These are phyloP conservation scores for Arthromyces matolae DNA, from an alignment of 768 basidiomycete genomes.

Conservation along the genomic window DNA sequence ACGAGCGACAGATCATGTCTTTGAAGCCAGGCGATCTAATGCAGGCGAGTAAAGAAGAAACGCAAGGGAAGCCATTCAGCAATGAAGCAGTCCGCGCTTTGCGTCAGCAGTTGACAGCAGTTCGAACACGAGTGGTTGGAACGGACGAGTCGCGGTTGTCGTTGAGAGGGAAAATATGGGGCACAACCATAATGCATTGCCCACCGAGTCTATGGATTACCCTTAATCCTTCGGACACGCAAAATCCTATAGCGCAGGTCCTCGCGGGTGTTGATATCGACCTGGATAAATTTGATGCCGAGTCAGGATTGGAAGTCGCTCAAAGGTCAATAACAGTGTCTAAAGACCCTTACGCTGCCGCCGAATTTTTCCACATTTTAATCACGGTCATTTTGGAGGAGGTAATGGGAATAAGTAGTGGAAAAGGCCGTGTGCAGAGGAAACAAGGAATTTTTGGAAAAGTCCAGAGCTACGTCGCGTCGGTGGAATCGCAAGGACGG, in stretches of 20 bases:
- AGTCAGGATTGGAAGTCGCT: slow-evolving; percentile 20
- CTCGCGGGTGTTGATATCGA: slow-evolving; percentile 41
- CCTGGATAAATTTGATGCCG: slow-evolving; percentile 31
- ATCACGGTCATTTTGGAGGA: slow-evolving; percentile 27
- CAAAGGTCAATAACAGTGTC: slow-evolving; percentile 27
- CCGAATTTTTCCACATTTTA: slow-evolving; percentile 37
- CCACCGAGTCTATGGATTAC: slow-evolving; percentile 41
- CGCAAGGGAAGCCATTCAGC: slow-evolving; percentile 8
- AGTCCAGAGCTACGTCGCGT: slow-evolving; percentile 31
- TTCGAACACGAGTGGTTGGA: slow-evolving; percentile 22
- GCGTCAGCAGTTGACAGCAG: slow-evolving; percentile 21
- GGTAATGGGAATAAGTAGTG: slow-evolving; percentile 29
- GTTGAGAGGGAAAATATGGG: slow-evolving; percentile 34
- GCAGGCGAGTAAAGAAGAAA: slow-evolving; percentile 34
- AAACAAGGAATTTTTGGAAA: slow-evolving; percentile 31
- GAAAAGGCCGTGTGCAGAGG: slow-evolving; percentile 1
- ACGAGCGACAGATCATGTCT: slow-evolving; percentile 18
- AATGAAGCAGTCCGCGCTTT: slow-evolving; percentile 26
- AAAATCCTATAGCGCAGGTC: slow-evolving; percentile 43
- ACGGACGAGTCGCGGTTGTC: slow-evolving; percentile 28
- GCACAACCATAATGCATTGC: slow-evolving; percentile 23
- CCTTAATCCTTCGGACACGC: slow-evolving; percentile 36
- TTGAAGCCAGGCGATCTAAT: slow-evolving; percentile 28
- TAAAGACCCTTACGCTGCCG: slow-evolving; percentile 37
- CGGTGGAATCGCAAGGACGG: slow-evolving; percentile 38